Conservation (phyloP, 2,329 filamentous ascomycete genomes). For the Arthroderma uncinatum region DNA sequence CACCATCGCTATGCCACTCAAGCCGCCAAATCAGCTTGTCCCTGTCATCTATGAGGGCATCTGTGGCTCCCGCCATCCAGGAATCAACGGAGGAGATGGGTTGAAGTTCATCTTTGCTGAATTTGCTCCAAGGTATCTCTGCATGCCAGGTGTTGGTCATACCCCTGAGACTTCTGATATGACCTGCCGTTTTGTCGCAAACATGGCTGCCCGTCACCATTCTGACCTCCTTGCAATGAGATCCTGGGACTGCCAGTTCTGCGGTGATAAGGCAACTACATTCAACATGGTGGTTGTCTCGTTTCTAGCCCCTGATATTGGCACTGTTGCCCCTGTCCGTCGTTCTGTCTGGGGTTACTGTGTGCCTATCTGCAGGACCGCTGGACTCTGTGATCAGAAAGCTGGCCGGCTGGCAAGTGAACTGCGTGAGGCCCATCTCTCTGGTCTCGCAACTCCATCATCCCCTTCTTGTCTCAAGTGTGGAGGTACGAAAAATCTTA, state of each 20-base stretch:
- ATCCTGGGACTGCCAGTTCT: slow-evolving; percentile 8
- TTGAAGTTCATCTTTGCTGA: slow-evolving; percentile 5
- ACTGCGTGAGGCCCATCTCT: not conserved
- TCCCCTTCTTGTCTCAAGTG: slow-evolving; percentile 1
- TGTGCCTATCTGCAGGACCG: slow-evolving; percentile 7
- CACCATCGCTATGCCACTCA: not conserved
- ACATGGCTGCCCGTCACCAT: slow-evolving; percentile 1
- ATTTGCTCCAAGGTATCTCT: not conserved
- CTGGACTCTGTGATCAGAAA: slow-evolving; percentile 5
- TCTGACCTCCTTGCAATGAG: not conserved
- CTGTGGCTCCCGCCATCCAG: not conserved
- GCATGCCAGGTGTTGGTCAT: slow-evolving; percentile 1
- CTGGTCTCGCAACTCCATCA: not conserved
- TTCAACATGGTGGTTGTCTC: slow-evolving; percentile 2
- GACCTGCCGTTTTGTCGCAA: slow-evolving; percentile 6
- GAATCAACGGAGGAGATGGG: slow-evolving; percentile 6
- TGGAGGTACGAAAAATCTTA: not conserved
- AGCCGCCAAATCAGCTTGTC: not conserved
- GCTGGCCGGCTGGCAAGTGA: not conserved
- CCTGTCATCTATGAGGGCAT: slow-evolving; percentile 4
- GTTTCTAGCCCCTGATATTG: not conserved
- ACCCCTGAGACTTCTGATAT: not conserved
- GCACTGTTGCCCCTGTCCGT: not conserved
- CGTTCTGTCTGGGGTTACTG: slow-evolving; percentile 3
- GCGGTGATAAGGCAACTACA: not conserved